phyloP scores from a whole-genome alignment of 495 filamentous ascomycete genomes.

The Tuber umbilicatum region DNA sequence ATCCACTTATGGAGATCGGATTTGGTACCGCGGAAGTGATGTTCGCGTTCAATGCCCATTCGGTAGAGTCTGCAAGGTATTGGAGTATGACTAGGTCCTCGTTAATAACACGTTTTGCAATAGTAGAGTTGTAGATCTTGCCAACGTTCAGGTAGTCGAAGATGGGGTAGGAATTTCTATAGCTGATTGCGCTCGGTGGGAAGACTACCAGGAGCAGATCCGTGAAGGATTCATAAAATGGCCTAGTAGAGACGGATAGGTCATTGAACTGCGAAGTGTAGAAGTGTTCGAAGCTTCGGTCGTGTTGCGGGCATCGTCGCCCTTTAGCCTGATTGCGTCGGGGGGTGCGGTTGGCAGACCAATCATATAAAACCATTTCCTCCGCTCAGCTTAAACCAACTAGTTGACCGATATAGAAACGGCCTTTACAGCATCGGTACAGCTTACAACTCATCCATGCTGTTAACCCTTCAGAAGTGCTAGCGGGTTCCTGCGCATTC shows the following conservation, averaged over 20 bases:
- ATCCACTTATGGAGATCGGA: conserved; percentile 47
- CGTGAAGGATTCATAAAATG: conserved; percentile 51
- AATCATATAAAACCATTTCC: neutral
- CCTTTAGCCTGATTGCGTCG: conserved; percentile 54
- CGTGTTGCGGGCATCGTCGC: conserved; percentile 53
- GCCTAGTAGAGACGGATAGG: conserved; percentile 44
- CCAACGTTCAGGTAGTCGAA: conserved; percentile 72
- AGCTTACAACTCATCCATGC: neutral
- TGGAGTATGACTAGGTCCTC: conserved; percentile 53
- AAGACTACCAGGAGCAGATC: conserved; percentile 42
- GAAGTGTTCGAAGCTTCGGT: conserved; percentile 44
- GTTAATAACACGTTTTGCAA: conserved; percentile 51
- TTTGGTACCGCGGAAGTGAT: conserved; percentile 45
- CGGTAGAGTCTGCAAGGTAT: conserved; percentile 60
- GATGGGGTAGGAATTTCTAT: conserved; percentile 55
- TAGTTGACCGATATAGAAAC: neutral
- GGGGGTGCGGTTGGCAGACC: neutral
- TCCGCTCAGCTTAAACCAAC: neutral
- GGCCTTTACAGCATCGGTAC: neutral
- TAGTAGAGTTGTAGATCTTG: conserved; percentile 60
- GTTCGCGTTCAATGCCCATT: conserved; percentile 60
- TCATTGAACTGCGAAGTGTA: conserved; percentile 44
- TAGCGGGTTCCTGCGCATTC: neutral
- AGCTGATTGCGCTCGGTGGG: conserved; percentile 41
- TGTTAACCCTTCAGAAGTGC: neutral